Evolutionary conservation across 1,139 yeast genomes (phyloP), one percentile per base, ranked within the genome.

Genomic region (Magnusiomyces sp.): DNA sequence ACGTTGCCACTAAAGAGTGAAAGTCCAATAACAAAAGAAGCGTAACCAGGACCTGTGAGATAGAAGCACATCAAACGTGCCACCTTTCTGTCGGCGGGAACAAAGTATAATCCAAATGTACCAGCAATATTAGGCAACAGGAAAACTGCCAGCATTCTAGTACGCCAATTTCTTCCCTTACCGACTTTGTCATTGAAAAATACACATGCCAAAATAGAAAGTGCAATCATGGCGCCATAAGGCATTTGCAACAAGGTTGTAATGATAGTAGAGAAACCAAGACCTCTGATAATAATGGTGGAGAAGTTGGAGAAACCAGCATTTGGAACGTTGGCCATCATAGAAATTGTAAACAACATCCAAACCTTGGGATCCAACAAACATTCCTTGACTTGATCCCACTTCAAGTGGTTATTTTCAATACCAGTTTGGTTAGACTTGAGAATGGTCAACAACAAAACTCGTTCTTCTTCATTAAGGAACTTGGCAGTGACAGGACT

Each of bases 401-500:
- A 67, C 55, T 80, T 79, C 60, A 75, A 72, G 40, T 68, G 68
- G 53, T 69, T 73, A 55, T 76, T 75, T 52, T 80, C 81, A 52
- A 77, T 72, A 39, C 82, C 80, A 55, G 67, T 68, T 54, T 71
- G 70, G 55, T 73, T 74, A 34, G 62, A 60, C 50, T 71, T 64
- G 66, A 81, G 76, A 53, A 79, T 69, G 47, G 77, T 76, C 34
- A 79, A 71, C n/a, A 75, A 74, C 63, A 76, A 67, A 50, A 70
- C 62, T 62, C 74, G 76, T 55, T 81, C 86, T 36, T 71, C 68
- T 9, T 71, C 73, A 11, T 68, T 66, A 45, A 80, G 68, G 58
- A 73, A 76, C 73, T 77, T 71, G 2, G 83, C 81, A 36, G 65
- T 62, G n/a, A 75, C 66, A 36, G 83, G 83, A 38, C 69, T 67